Evolutionary conservation across 495 filamentous ascomycete species (phyloP).

Genomic region (Bathelium albidoporum): DNA sequence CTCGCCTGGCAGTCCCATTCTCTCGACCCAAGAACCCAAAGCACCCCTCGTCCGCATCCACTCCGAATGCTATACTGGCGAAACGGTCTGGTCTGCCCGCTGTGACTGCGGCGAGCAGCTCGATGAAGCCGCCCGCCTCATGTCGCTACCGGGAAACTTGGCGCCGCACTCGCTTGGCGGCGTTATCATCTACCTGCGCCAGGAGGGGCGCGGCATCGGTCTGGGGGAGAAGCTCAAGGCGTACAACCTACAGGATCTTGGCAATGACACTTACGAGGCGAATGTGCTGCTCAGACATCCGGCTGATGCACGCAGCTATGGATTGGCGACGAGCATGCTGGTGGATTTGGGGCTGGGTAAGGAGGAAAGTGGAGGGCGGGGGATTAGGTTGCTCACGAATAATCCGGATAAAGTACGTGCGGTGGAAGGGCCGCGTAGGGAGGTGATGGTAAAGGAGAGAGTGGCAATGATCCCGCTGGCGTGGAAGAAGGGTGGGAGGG

Average conservation of each 20-base stretch:
- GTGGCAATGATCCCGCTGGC: slow-evolving; percentile 94
- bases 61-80: slow-evolving; percentile 96
- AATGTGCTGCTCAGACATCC: slow-evolving; percentile 87
- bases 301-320: slow-evolving; percentile 88
- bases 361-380: slow-evolving; percentile 50
- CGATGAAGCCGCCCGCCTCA: slow-evolving; percentile 87
- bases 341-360: slow-evolving; percentile 65
- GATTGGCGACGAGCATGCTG: slow-evolving; percentile 88
- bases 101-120: slow-evolving; percentile 98
- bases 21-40: slow-evolving; percentile 15
- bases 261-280: slow-evolving; percentile 90
- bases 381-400: slow-evolving; percentile 85
- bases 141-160: slow-evolving; percentile 56
- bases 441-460: slow-evolving; percentile 78
- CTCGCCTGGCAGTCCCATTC: background rate
- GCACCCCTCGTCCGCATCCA: slow-evolving; percentile 85
- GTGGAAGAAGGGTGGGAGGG: slow-evolving; percentile 72
- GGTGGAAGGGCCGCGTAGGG: slow-evolving; percentile 80
- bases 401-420: slow-evolving; percentile 96
- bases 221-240: slow-evolving; percentile 93
- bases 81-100: slow-evolving; percentile 93
- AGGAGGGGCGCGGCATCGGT: slow-evolving; percentile 93
- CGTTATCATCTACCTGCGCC: slow-evolving; percentile 87
- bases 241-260: slow-evolving; percentile 93
- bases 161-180: slow-evolving; percentile 53